A percentile compares a stretch with the other conserved stretches of the same genome.
phyloP scores from a whole-genome alignment of 371 early-diverging fungal species.

The Mortierella sp. region DNA sequence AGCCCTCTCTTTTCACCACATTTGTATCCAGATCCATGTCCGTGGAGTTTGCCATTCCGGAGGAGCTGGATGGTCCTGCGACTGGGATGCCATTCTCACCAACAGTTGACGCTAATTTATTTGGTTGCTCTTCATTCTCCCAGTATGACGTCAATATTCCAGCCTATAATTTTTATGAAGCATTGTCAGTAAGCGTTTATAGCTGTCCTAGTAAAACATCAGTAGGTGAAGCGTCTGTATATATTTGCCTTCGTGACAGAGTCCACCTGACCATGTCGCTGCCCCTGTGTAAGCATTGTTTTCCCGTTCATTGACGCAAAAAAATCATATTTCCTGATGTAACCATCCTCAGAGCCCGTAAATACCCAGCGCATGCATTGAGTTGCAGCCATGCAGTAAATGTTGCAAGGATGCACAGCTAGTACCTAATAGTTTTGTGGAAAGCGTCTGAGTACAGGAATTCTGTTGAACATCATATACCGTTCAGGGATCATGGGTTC shows the following conservation, averaged over 20 bases:
- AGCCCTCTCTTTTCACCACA: slow-evolving; percentile 26
- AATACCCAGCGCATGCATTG: slow-evolving; percentile 92
- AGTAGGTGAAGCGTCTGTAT: too few species aligned
- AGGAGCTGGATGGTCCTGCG: not conserved
- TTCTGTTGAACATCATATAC: not conserved
- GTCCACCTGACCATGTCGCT: slow-evolving; percentile 88
- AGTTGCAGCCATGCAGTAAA: slow-evolving; percentile 83
- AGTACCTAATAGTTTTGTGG: slow-evolving; percentile 64
- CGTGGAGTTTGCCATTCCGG: slow-evolving; percentile 1
- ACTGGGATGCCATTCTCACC: slow-evolving; percentile 39
- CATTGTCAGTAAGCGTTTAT: not conserved
- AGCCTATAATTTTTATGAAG: slow-evolving; percentile 59
- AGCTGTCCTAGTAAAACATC: not conserved
- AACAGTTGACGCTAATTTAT: not conserved
- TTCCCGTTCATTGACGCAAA: slow-evolving; percentile 90
- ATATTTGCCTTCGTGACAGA: slow-evolving; percentile 79
- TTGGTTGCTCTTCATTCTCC: slow-evolving; percentile 88
- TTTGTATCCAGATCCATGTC: slow-evolving; percentile 43
- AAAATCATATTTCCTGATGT: slow-evolving; percentile 94
- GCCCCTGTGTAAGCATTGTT: slow-evolving; percentile 83
- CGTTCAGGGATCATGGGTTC: not conserved
- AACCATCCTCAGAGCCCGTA: slow-evolving; percentile 95
- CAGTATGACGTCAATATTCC: slow-evolving; percentile 92
- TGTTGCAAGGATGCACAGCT: slow-evolving; percentile 81
- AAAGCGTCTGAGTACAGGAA: not conserved